A percentile compares a stretch with the other conserved stretches of the same genome.
Conservation (phyloP, 2,329 filamentous ascomycete genomes). For the Trematosphaeria pertusa region DNA sequence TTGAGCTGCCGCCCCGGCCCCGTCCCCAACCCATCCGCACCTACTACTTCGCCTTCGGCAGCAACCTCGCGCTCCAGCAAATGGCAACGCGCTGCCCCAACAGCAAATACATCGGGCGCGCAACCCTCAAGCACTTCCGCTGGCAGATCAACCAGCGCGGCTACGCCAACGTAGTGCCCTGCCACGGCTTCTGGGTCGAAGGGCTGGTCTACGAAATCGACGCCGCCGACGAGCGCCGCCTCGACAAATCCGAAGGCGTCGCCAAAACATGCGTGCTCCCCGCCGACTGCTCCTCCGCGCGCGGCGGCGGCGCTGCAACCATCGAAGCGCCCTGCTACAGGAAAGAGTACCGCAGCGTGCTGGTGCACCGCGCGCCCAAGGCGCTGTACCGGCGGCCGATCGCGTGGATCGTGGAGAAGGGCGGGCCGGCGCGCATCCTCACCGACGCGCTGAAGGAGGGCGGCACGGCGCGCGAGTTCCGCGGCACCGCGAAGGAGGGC, state of each 20-base stretch:
- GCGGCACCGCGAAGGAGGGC: neutral
- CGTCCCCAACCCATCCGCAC: neutral
- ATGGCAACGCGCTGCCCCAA: neutral
- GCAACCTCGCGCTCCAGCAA: neutral
- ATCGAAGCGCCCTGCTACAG: neutral
- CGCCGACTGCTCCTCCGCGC: neutral
- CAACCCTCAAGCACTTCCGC: neutral
- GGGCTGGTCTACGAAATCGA: neutral
- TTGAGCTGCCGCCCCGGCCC: neutral
- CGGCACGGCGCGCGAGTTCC: neutral
- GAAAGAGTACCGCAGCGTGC: neutral
- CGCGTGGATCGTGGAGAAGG: neutral
- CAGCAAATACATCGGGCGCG: neutral
- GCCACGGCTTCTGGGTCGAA: neutral
- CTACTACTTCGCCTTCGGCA: neutral
- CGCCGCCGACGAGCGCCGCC: neutral
- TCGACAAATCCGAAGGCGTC: neutral
- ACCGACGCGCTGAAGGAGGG: neutral
- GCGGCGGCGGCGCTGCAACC: too few relatives aligned
- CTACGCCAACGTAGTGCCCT: neutral
- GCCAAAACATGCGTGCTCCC: neutral
- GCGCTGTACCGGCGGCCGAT: neutral
- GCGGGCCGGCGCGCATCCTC: neutral
- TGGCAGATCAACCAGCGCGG: neutral
- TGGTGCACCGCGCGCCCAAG: neutral